Percentiles rank a stretch among this genome's conserved stretches.
phyloP scores from a whole-genome alignment of 441 rosid genomes.

The Daphne laureola region DNA sequence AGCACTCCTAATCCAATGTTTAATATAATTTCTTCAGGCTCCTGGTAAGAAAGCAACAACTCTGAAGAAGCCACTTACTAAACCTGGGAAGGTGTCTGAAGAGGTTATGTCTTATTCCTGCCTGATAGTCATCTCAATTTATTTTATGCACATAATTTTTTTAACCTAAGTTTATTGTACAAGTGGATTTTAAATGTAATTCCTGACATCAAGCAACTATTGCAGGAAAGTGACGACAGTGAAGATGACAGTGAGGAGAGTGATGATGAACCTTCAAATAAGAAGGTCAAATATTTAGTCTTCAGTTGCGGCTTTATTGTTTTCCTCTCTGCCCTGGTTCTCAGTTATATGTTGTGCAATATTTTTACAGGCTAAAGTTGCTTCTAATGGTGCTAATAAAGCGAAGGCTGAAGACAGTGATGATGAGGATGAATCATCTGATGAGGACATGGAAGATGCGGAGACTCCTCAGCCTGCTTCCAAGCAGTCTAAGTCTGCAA shows the following conservation, averaged over 20 bases:
- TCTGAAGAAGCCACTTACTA: background rate
- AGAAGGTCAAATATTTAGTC: constrained; percentile 24
- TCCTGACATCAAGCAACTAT: background rate
- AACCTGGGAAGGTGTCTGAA: constrained; percentile 1
- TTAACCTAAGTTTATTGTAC: too few relatives aligned
- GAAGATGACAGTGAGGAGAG: constrained; percentile 26
- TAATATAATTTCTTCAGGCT: constrained; percentile 1
- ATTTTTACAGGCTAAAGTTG: constrained; percentile 18
- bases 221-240: constrained; percentile 36
- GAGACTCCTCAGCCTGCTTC: constrained; percentile 20
- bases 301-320: background rate
- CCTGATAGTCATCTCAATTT: background rate
- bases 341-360: background rate
- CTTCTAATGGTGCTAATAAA: constrained; percentile 12
- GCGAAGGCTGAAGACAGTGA: constrained; percentile 37
- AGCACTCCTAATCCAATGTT: background rate
- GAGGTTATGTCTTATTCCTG: background rate
- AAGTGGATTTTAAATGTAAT: too few relatives aligned
- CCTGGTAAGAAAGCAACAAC: constrained; percentile 6
- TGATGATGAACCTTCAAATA: constrained; percentile 26
- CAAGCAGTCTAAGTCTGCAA: constrained; percentile 24
- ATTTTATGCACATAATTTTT: background rate
- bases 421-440: constrained; percentile 51
- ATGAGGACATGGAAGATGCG: constrained; percentile 59
- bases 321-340: background rate